phyloP scores from a whole-genome alignment of 2,329 filamentous ascomycete species.

The Aspergillus latus region DNA sequence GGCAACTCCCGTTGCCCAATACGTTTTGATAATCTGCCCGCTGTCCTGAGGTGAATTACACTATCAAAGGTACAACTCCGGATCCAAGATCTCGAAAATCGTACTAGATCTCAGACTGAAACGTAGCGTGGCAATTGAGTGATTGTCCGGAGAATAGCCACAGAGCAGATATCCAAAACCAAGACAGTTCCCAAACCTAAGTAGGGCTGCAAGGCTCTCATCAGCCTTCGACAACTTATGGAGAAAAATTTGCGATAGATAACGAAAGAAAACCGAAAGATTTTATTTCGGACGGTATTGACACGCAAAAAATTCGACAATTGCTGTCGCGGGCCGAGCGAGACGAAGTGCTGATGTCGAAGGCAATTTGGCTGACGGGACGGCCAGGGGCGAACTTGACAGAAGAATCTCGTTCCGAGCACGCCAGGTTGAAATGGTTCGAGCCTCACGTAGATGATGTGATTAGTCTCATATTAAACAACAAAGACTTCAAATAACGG shows the following conservation, averaged over 20 bases:
- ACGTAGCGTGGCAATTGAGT: not conserved
- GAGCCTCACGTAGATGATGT: constrained; percentile 12
- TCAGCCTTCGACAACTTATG: not conserved
- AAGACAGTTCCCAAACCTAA: not conserved
- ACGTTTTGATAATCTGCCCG: not conserved
- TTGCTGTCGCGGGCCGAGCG: not conserved
- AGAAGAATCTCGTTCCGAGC: not conserved
- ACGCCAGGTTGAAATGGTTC: constrained; percentile 10
- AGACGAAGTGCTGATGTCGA: not conserved
- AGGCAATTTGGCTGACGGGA: not conserved
- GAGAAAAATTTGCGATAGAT: not conserved
- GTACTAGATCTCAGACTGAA: too few species aligned
- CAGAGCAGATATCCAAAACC: constrained; percentile 6
- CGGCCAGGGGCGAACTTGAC: constrained; percentile 3
- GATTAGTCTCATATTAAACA: constrained; percentile 10
- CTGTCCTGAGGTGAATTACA: not conserved
- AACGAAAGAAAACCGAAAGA: not conserved
- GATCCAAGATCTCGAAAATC: too few species aligned
- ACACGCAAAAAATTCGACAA: not conserved
- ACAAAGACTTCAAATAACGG: constrained; percentile 11
- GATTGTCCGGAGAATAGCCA: constrained; percentile 6
- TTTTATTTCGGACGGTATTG: not conserved
- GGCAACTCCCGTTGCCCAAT: not conserved
- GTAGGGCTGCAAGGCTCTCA: constrained; percentile 1
- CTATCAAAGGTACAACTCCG: too few species aligned